A percentile compares a stretch with the other conserved stretches of the same genome.
Evolutionary conservation across 2,329 filamentous ascomycete species (phyloP).

Genomic region (Ceratocystis alfenasii): DNA sequence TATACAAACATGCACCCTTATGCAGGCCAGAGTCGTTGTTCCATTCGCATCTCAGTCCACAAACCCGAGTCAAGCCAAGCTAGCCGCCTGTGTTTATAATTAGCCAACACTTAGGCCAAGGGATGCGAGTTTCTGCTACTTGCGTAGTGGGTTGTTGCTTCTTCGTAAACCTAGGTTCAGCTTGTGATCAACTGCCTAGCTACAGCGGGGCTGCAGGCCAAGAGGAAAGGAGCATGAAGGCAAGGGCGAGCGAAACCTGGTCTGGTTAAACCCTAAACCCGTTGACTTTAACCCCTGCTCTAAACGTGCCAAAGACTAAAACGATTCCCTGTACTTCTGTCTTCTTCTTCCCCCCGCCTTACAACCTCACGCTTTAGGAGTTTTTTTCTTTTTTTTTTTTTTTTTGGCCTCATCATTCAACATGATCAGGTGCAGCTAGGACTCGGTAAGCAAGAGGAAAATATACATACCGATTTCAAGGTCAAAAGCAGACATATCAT

Average conservation of each 20-base stretch:
- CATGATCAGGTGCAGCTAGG: too few relatives aligned
- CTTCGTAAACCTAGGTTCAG: neutral
- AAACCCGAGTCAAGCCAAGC: too few relatives aligned
- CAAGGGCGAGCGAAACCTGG: neutral
- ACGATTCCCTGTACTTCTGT: neutral
- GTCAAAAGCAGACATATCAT: neutral
- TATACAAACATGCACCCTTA: neutral
- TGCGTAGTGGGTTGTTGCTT: neutral
- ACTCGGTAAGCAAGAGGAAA: neutral
- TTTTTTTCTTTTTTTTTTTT: too few relatives aligned
- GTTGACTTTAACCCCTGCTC: constrained; percentile 1
- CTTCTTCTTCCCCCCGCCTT: neutral
- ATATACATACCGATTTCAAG: too few relatives aligned
- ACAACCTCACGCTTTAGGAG: too few relatives aligned
- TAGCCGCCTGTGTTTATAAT: too few relatives aligned
- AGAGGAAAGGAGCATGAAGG: neutral
- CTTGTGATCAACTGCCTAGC: neutral
- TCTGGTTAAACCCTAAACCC: neutral
- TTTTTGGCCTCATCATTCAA: too few relatives aligned
- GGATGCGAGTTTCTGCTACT: neutral
- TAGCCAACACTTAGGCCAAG: too few relatives aligned
- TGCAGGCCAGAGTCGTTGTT: too few relatives aligned
- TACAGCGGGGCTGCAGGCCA: neutral
- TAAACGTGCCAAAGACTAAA: neutral
- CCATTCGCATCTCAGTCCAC: too few relatives aligned